Percentiles rank a stretch among this genome's conserved stretches.
Conservation (phyloP, 129 eudicot genomes). For the Pulicaria dysenterica region DNA sequence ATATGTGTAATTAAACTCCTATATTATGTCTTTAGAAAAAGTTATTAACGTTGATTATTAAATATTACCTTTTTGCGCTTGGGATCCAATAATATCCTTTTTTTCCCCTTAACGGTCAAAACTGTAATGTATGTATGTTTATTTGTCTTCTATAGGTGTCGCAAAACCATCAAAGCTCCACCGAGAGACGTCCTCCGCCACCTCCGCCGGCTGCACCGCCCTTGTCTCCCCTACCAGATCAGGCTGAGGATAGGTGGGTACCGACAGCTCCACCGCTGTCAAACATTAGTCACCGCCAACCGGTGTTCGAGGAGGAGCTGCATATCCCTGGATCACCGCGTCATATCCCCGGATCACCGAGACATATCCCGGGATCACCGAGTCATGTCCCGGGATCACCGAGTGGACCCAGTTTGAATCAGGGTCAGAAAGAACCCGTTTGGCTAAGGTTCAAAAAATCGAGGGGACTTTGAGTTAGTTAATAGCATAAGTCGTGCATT, state of each 20-base stretch:
- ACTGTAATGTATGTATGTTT: background rate
- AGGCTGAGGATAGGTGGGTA: constrained; percentile 26
- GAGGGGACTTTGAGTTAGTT: constrained; percentile 25
- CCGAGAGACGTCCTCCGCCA: constrained; percentile 30
- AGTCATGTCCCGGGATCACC: constrained; percentile 23
- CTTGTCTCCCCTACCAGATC: constrained; percentile 17
- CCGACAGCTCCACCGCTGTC: constrained; percentile 39
- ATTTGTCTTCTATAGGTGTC: constrained; percentile 19
- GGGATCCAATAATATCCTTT: background rate
- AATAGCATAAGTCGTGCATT: background rate
- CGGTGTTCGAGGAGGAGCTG: constrained; percentile 36
- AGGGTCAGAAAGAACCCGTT: constrained; percentile 38
- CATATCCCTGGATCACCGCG: constrained; percentile 36
- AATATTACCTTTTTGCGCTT: background rate
- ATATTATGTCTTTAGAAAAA: too few species aligned
- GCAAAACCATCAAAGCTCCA: constrained; percentile 17
- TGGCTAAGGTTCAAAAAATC: constrained; percentile 50
- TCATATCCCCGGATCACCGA: background rate
- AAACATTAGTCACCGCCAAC: constrained; percentile 28
- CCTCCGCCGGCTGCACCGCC: constrained; percentile 34
- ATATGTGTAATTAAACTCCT: too few species aligned
- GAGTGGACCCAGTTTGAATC: constrained; percentile 6
- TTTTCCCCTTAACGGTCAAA: background rate
- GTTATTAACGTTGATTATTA: too few species aligned
- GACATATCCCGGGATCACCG: constrained; percentile 31